Percentiles rank a stretch among this genome's conserved stretches.
phyloP scores from a whole-genome alignment of 139 green algal genomes.

The Yamagishiella unicocca region DNA sequence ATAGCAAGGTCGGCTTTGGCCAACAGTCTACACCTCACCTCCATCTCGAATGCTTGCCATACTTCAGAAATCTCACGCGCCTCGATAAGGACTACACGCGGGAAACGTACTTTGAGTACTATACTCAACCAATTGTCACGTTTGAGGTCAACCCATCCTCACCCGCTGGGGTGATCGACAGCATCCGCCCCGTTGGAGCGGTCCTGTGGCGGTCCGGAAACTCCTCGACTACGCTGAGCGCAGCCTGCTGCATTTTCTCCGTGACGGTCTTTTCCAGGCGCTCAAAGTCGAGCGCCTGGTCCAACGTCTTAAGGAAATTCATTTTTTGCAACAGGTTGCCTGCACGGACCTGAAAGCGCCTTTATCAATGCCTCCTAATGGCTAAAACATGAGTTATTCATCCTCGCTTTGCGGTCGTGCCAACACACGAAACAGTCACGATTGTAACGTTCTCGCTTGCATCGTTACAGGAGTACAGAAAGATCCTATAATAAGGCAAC shows the following conservation, averaged over 20 bases:
- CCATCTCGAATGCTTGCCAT: constrained; percentile 52
- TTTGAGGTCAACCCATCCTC: background rate
- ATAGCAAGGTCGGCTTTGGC: too few species aligned
- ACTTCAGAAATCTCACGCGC: constrained; percentile 5
- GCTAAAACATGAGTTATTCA: too few species aligned
- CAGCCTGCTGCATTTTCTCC: constrained; percentile 38
- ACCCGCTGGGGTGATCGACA: constrained; percentile 43
- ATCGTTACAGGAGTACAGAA: too few species aligned
- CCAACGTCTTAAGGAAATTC: constrained; percentile 53
- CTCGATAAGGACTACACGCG: background rate
- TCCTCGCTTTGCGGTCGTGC: too few species aligned
- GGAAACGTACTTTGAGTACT: too few species aligned
- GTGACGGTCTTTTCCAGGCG: constrained; percentile 29
- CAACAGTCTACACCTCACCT: too few species aligned
- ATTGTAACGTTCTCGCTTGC: too few species aligned
- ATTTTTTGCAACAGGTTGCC: too few species aligned
- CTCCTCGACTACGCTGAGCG: constrained; percentile 43
- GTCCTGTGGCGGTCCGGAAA: constrained; percentile 51
- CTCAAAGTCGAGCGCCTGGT: constrained; percentile 53
- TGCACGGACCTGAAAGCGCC: background rate
- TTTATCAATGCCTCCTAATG: too few species aligned
- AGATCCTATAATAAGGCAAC: too few species aligned
- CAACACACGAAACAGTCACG: too few species aligned
- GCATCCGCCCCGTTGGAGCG: background rate
- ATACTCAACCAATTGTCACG: background rate